phyloP scores from a whole-genome alignment of 148 eudicot species.

The Cornus florida region DNA sequence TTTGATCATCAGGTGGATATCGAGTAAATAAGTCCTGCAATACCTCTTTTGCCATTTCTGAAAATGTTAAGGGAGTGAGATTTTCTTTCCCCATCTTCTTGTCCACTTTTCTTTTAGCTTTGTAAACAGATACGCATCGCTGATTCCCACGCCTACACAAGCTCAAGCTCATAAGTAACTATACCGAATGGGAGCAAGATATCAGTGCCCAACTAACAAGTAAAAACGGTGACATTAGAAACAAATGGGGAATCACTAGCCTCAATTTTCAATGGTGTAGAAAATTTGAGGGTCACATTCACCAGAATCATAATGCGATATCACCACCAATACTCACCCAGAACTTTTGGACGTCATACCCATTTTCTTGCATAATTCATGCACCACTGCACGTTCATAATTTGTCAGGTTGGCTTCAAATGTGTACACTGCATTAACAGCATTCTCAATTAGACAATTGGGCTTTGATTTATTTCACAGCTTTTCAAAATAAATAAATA shows the following conservation, averaged over 20 bases:
- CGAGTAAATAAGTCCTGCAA: conserved; percentile 62
- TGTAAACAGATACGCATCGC: conserved; percentile 59
- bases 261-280: not conserved
- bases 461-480: not conserved
- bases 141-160: conserved; percentile 50
- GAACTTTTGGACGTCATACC: conserved; percentile 76
- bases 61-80: conserved; percentile 47
- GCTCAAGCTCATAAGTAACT: not conserved
- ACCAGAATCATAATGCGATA: not conserved
- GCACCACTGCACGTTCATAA: conserved; percentile 68
- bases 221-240: not conserved
- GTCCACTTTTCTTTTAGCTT: conserved; percentile 30
- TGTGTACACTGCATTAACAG: conserved; percentile 53
- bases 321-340: conserved; percentile 52
- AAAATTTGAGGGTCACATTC: not conserved
- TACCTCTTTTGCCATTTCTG: conserved; percentile 56
- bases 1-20: conserved; percentile 75
- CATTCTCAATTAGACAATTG: not conserved
- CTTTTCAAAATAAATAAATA: not conserved
- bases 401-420: conserved; percentile 55
- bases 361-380: conserved; percentile 49
- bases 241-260: not conserved
- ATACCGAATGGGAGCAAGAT: conserved; percentile 2
- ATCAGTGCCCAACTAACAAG: not conserved
- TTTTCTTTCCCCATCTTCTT: conserved; percentile 27